Conservation (phyloP, 2,329 filamentous ascomycete genomes). For the Aspergillus quadrilineatus region DNA sequence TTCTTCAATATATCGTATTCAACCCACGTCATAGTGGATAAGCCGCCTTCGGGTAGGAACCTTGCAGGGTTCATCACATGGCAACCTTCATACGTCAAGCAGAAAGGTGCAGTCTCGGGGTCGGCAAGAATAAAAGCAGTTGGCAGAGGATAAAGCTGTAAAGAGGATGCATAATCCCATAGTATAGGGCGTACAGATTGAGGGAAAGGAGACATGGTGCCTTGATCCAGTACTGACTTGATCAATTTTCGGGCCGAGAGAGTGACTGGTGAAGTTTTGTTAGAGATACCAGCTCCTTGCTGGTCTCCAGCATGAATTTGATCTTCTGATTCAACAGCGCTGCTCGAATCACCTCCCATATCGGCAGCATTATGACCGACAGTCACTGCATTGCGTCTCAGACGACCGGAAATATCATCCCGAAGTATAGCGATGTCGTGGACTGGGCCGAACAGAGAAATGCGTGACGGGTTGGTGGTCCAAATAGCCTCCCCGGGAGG, state of each 20-base stretch:
- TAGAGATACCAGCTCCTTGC: conserved; percentile 16
- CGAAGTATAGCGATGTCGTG: conserved; percentile 86
- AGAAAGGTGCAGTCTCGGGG: conserved; percentile 76
- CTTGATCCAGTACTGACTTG: conserved; percentile 89
- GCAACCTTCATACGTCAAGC: conserved; percentile 89
- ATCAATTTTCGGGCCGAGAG: conserved; percentile 71
- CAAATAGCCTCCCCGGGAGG: conserved; percentile 74
- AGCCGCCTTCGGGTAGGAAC: conserved; percentile 67
- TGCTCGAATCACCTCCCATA: conserved; percentile 29
- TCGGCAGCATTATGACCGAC: conserved; percentile 53
- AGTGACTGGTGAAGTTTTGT: conserved; percentile 30
- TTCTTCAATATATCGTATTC: conserved; percentile 74
- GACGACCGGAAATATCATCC: conserved; percentile 78
- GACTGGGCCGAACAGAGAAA: conserved; percentile 81
- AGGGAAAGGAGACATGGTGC: conserved; percentile 82
- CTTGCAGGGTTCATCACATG: conserved; percentile 91
- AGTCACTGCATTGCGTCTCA: conserved; percentile 73
- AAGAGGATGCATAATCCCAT: conserved; percentile 77
- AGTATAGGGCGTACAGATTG: conserved; percentile 75
- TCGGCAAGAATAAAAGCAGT: conserved; percentile 82
- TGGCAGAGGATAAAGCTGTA: conserved; percentile 86
- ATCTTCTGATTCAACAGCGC: conserved; percentile 34
- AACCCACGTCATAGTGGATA: conserved; percentile 74
- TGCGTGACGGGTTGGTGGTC: conserved; percentile 80
- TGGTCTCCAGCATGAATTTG: conserved; percentile 23